Evolutionary conservation across 768 basidiomycete genomes (phyloP).

Genomic region (Xerocomus potaroensis): DNA sequence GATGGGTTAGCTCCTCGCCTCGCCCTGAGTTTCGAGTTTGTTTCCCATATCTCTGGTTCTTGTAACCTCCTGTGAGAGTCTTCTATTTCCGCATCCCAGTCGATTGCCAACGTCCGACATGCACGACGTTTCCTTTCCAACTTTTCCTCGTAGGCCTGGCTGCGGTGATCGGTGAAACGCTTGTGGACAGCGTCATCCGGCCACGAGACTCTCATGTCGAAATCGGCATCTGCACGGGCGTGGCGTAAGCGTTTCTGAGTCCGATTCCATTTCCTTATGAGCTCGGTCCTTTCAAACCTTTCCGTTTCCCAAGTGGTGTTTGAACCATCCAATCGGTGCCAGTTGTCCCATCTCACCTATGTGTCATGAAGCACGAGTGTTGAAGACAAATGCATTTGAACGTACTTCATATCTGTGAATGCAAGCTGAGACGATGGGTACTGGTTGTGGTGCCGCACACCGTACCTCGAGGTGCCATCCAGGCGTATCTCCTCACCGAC

Average conservation of each 20-base stretch:
- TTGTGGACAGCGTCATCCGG: slow-evolving; percentile 42
- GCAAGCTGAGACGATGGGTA: slow-evolving; percentile 2
- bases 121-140: slow-evolving; percentile 14
- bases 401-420: slow-evolving; percentile 30
- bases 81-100: slow-evolving; percentile 30
- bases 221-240: slow-evolving; percentile 25
- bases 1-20: slow-evolving; percentile 11
- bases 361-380: not conserved
- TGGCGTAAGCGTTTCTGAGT: slow-evolving; percentile 30
- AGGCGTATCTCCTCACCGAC: slow-evolving; percentile 31
- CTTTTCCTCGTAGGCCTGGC: slow-evolving; percentile 47
- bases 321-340: slow-evolving; percentile 49
- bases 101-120: slow-evolving; percentile 6
- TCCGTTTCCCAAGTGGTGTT: slow-evolving; percentile 50
- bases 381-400: not conserved
- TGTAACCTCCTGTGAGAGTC: slow-evolving; percentile 12
- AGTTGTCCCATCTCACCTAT: slow-evolving; percentile 51
- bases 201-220: slow-evolving; percentile 38
- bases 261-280: slow-evolving; percentile 34
- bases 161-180: slow-evolving; percentile 38
- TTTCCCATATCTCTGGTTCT: slow-evolving; percentile 26
- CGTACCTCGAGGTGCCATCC: slow-evolving; percentile 27
- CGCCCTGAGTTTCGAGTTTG: slow-evolving; percentile 19
- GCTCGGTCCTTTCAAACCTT: slow-evolving; percentile 10
- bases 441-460: not conserved